A percentile compares a stretch with the other conserved stretches of the same genome.
These are phyloP conservation scores for Sporobolus alterniflorus DNA, from an alignment of 202 grass and related monocot species.

Conservation along the genomic window DNA sequence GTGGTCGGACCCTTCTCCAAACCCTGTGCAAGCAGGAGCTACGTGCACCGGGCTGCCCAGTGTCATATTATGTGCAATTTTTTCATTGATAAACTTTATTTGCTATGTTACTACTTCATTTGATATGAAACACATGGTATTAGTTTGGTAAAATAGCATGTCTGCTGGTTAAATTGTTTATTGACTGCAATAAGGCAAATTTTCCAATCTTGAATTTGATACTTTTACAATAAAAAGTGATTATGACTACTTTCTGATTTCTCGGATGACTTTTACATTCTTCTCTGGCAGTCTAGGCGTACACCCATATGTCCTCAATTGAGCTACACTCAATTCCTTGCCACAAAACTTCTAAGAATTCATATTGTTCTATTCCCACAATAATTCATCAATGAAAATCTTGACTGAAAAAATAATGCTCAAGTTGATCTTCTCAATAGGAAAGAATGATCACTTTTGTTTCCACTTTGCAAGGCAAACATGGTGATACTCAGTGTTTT, in stretches of 20 bases:
- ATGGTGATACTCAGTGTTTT: background rate
- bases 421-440: background rate
- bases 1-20: no score
- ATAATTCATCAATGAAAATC: background rate
- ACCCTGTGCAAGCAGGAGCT: no score
- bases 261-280: background rate
- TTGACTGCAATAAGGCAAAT: background rate
- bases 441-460: background rate
- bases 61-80: background rate
- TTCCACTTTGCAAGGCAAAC: background rate
- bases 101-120: background rate
- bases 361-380: background rate
- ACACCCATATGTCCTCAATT: background rate
- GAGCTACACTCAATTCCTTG: background rate
- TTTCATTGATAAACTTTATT: background rate
- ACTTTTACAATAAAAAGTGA: background rate
- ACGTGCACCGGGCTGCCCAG: no score
- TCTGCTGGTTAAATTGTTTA: background rate
- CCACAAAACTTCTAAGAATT: background rate
- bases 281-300: background rate
- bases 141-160: background rate
- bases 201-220: background rate
- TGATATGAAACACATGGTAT: background rate
- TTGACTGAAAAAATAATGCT: background rate
- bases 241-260: background rate